phyloP scores from a whole-genome alignment of 345 rosid genomes.

The Fremontodendron californicum region DNA sequence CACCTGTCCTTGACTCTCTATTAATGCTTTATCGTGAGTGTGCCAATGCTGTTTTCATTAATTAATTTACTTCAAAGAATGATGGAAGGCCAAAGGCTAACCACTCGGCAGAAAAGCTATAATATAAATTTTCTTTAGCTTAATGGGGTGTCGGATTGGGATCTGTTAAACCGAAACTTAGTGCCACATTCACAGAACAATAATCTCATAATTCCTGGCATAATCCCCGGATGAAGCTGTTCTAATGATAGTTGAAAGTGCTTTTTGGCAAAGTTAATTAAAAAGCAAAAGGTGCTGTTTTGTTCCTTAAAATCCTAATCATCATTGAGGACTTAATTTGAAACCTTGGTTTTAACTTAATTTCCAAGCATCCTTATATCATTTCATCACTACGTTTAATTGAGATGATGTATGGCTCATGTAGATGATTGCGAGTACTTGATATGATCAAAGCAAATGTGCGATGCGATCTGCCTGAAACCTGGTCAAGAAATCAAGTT shows the following conservation, averaged over 20 bases:
- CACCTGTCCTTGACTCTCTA: slow-evolving; percentile 13
- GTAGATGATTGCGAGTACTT: background rate
- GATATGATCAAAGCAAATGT: background rate
- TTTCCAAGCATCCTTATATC: background rate
- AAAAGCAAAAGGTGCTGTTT: background rate
- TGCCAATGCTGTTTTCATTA: background rate
- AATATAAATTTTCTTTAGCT: background rate
- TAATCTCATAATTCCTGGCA: slow-evolving; percentile 18
- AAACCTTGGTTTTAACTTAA: background rate
- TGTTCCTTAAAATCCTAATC: background rate
- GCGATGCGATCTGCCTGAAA: background rate
- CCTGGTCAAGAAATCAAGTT: background rate
- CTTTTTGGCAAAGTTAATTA: background rate
- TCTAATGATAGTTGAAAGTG: background rate
- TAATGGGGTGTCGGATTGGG: background rate
- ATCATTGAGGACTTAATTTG: background rate
- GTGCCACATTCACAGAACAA: background rate
- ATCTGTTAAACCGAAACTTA: background rate
- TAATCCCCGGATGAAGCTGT: slow-evolving; percentile 15
- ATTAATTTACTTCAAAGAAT: background rate
- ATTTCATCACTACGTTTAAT: background rate
- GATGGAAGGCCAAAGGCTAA: background rate
- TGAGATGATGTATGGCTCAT: background rate
- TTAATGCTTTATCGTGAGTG: slow-evolving; percentile 1
- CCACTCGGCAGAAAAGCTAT: background rate